These are phyloP conservation scores for Niveomyces coronatus DNA, from an alignment of 2,329 filamentous ascomycete species.

Conservation along the genomic window DNA sequence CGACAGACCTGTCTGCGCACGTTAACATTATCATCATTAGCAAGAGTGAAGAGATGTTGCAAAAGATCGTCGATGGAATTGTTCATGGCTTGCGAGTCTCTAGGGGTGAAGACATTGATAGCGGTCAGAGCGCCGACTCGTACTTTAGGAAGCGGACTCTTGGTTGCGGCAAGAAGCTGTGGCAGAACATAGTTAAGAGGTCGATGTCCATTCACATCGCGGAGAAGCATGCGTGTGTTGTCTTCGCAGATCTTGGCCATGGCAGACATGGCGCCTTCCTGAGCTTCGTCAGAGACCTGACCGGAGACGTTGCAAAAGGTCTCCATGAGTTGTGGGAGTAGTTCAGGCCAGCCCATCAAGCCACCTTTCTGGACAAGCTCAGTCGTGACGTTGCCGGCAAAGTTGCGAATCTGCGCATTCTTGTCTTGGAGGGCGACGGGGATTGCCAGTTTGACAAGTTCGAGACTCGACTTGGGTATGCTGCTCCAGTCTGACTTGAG, in stretches of 20 bases:
- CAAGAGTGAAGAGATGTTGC: conserved; percentile 70
- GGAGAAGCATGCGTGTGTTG: conserved; percentile 76
- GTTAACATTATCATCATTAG: conserved; percentile 66
- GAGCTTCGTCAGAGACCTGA: conserved; percentile 57
- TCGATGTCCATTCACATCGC: conserved; percentile 78
- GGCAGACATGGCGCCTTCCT: conserved; percentile 90
- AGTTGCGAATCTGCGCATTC: conserved; percentile 73
- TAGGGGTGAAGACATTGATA: conserved; percentile 85
- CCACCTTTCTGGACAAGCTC: conserved; percentile 80
- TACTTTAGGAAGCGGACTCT: conserved; percentile 65
- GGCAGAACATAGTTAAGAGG: conserved; percentile 84
- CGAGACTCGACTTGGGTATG: conserved; percentile 62
- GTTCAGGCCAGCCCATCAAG: conserved; percentile 80
- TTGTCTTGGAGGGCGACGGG: conserved; percentile 72
- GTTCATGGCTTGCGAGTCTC: conserved; percentile 72
- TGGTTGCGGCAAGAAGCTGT: conserved; percentile 79
- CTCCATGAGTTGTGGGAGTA: conserved; percentile 72
- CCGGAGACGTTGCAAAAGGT: conserved; percentile 66
- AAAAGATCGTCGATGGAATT: conserved; percentile 73
- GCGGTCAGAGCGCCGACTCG: conserved; percentile 69
- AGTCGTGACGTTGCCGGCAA: conserved; percentile 87
- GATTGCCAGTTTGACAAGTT: conserved; percentile 70
- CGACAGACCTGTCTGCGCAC: conserved; percentile 90
- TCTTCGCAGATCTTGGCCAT: conserved; percentile 96
- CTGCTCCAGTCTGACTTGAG: conserved; percentile 65